Conservation (phyloP, 176 grass and related monocot genomes). For the Juncus inflexus region DNA sequence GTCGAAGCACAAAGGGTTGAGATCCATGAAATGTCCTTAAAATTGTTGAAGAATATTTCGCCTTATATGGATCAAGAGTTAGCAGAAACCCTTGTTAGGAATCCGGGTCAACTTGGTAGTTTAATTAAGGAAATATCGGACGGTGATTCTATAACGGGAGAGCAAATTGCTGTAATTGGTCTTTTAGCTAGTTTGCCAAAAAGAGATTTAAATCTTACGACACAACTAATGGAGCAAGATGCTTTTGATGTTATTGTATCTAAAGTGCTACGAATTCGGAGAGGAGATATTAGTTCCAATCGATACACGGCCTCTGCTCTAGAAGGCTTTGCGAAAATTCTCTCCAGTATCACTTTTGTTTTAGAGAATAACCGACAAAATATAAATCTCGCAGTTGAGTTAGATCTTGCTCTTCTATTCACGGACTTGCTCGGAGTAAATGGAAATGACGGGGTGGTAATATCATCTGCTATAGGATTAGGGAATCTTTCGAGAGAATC, state of each 20-base stretch:
- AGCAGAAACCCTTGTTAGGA: constrained; percentile 45
- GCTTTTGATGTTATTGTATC: constrained; percentile 45
- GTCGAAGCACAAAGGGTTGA: constrained; percentile 60
- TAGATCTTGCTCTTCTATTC: constrained; percentile 53
- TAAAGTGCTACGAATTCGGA: constrained; percentile 47
- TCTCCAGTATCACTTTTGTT: constrained; percentile 54
- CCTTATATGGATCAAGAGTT: constrained; percentile 57
- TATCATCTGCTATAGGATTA: constrained; percentile 56
- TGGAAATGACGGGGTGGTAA: constrained; percentile 47
- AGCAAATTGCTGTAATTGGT: constrained; percentile 55
- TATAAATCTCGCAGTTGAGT: constrained; percentile 46
- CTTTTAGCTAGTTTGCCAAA: constrained; percentile 62
- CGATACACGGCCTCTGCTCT: constrained; percentile 33
- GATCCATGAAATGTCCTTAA: constrained; percentile 48
- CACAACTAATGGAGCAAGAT: constrained; percentile 53
- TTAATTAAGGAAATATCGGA: constrained; percentile 44
- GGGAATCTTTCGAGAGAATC: constrained; percentile 64
- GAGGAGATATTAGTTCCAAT: constrained; percentile 32
- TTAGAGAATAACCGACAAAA: constrained; percentile 40
- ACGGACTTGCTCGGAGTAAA: constrained; percentile 60
- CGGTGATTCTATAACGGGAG: constrained; percentile 35
- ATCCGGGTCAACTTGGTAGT: constrained; percentile 47
- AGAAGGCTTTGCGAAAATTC: constrained; percentile 51
- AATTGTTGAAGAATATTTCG: constrained; percentile 54
- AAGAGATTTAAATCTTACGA: constrained; percentile 43